Base-by-base conservation (phyloP, 1,284 basidiomycete genomes). In the Pisolithus thermaeus region DNA sequence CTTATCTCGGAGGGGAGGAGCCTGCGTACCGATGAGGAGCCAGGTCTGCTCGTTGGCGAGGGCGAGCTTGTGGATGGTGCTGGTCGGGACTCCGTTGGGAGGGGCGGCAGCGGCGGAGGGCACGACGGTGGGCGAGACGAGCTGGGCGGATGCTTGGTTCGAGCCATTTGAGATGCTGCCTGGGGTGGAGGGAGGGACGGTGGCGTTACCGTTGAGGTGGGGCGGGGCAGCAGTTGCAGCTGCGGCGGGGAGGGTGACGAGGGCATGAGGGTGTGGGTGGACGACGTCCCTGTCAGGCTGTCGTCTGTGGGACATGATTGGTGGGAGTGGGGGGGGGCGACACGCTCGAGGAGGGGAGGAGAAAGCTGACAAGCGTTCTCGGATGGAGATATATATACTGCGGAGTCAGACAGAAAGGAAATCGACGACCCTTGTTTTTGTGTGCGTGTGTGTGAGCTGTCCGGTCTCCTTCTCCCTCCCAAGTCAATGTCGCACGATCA, bases 31-130 rank as follows among this genome's bases (percentile, higher is more conserved):
- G 68, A 95, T 93, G 60, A 93, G 74, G 57, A 94, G 79, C 92
- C 92, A 95, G 39, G 92, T 95, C 68, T 91, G 87, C 66, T 95
- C 92, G 66, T 95, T 93, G 50, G 92, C 90, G 37, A 77, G 76
- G 23, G 84, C 83, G 47, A 95, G 78, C 61, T 90, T 89, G 70
- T 84, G 80, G 52, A 87, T 80, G 48, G 83, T 67, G 39, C 63
- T 72, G 54, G 75, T 67, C 47, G 73, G 58, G 51, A 67, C 73
- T 59, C 69, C 70, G 50, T 78, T 76, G 42, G 77, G 65, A 1
- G 49, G 71, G 58, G 47, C 69, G 1, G 61, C 63, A 38, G 72
- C 68, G 38, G 72, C 68, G 38, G 77, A 62, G 5, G 32, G 32
- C 1, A 73, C 71, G 18, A 73, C 71, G 18, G 75, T 72, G 39